These are phyloP conservation scores for Claviceps sp. DNA, from an alignment of 2,329 filamentous ascomycete genomes.

Conservation along the genomic window DNA sequence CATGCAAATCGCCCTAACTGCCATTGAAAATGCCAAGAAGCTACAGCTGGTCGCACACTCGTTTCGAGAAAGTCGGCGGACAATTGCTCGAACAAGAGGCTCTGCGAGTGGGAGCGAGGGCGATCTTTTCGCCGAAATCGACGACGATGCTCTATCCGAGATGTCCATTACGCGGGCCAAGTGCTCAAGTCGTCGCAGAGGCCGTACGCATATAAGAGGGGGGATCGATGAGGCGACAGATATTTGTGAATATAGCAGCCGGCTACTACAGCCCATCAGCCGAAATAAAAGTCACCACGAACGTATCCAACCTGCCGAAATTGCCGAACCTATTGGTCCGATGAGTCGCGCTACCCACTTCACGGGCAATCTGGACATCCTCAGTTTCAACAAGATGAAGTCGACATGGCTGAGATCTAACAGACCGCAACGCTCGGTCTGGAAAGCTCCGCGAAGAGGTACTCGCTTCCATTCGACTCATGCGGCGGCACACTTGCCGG, in stretches of 20 bases:
- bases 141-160: constrained; percentile 13
- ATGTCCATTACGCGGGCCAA: constrained; percentile 9
- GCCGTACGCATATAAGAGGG: constrained; percentile 8
- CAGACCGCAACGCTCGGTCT: neutral
- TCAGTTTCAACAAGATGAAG: constrained; percentile 1
- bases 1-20: constrained; percentile 35
- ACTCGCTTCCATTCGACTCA: neutral
- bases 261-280: neutral
- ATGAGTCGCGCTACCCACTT: neutral
- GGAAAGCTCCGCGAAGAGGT: constrained; percentile 1
- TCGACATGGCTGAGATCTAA: neutral
- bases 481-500: neutral
- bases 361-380: constrained; percentile 2
- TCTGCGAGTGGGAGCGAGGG: constrained; percentile 8
- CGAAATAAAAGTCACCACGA: neutral
- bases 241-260: neutral
- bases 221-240: neutral
- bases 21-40: constrained; percentile 39
- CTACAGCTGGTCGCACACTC: constrained; percentile 22
- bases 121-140: constrained; percentile 9
- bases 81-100: constrained; percentile 15
- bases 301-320: neutral
- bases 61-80: constrained; percentile 18
- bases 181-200: constrained; percentile 17
- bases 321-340: no score